Evolutionary conservation across 305 asterid species (phyloP).

Genomic region (Fraxinus floribunda): DNA sequence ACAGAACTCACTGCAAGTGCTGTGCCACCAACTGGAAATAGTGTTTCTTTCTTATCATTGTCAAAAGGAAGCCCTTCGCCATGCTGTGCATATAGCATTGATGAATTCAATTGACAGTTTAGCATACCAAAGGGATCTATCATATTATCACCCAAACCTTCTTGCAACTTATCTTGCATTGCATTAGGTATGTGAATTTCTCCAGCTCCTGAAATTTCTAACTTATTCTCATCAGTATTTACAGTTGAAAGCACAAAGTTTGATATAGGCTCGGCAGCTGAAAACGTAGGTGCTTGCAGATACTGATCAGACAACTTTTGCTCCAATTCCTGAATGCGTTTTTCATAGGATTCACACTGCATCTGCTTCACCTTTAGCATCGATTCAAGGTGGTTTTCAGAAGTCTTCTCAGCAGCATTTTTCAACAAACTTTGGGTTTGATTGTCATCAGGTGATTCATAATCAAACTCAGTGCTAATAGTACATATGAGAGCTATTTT

Average conservation of each 20-base stretch:
- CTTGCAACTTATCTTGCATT: slow-evolving; percentile 57
- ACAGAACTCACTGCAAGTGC: slow-evolving; percentile 61
- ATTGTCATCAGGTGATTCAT: slow-evolving; percentile 64
- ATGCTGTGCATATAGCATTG: slow-evolving; percentile 73
- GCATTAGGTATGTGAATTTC: slow-evolving; percentile 42
- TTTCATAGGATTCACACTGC: slow-evolving; percentile 87
- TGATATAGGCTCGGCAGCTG: slow-evolving; percentile 42
- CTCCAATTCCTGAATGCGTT: slow-evolving; percentile 88
- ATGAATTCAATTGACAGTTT: slow-evolving; percentile 73
- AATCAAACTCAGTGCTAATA: slow-evolving; percentile 55
- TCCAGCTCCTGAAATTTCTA: slow-evolving; percentile 58
- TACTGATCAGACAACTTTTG: slow-evolving; percentile 75
- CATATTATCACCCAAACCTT: slow-evolving; percentile 72
- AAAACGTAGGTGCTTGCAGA: slow-evolving; percentile 39
- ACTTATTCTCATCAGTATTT: slow-evolving; percentile 55
- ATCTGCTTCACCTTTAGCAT: slow-evolving; percentile 67
- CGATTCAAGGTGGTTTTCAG: slow-evolving; percentile 67
- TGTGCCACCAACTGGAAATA: slow-evolving; percentile 42
- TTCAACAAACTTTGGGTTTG: slow-evolving; percentile 58
- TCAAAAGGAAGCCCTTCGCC: slow-evolving; percentile 51
- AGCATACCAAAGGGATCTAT: slow-evolving; percentile 64
- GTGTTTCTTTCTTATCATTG: slow-evolving; percentile 51
- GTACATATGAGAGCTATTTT: slow-evolving; percentile 82
- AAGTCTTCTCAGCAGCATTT: slow-evolving; percentile 70
- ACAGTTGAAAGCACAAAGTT: slow-evolving; percentile 38